Base-by-base conservation (phyloP, 2,329 filamentous ascomycete species). In the Fusarium brevicatenulatum region DNA sequence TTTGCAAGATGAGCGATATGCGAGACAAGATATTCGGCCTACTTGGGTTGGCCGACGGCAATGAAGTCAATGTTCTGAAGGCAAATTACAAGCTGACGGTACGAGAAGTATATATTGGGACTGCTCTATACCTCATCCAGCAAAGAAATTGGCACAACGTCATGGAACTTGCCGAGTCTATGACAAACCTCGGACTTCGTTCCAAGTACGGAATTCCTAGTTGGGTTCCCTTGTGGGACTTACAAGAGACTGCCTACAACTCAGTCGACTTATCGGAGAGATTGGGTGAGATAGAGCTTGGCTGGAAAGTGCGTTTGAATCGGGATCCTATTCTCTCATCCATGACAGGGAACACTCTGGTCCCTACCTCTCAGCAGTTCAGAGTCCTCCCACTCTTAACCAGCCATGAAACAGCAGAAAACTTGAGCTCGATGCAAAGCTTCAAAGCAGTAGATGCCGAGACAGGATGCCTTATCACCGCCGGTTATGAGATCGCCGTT, bases 21-120 rank as follows among this genome's bases (percentile, higher is more conserved):
- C 43, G 70, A 30, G 70, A 72, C 18, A 72, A 60, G 32, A 42
- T 72, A 19, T 71, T 71, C 40, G 68, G 68, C 16, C 16, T 71
- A 8, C 59, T 71, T 32, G 70, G 68, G 19, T 36, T 72, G 9
- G 40, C 68, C 10, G 44, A 53, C n/a, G 46, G 47, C 12, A 25
- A 58, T 21, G 54, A 58, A 30, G n/a, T n/a, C 8, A 56, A 63
- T 2, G 19, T 8, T 9, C 34, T 71, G 13, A 56, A 39, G 21
- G 68, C 58, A 12, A 55, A 71, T 13, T 71, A 71, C n/a, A 58
- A 63, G 16, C 39, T 71, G 15, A 71, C 30, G 42, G 63, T 71
- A n/a, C 54, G 69, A 15, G 69, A 71, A 47, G 69, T 71, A 18
- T 71, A 58, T 18, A 71, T 71, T 32, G 69, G 69, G 23, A 58